A percentile compares a stretch with the other conserved stretches of the same genome.
Conservation (phyloP, 352 stramenopile species). For the Peronospora farinosa region DNA sequence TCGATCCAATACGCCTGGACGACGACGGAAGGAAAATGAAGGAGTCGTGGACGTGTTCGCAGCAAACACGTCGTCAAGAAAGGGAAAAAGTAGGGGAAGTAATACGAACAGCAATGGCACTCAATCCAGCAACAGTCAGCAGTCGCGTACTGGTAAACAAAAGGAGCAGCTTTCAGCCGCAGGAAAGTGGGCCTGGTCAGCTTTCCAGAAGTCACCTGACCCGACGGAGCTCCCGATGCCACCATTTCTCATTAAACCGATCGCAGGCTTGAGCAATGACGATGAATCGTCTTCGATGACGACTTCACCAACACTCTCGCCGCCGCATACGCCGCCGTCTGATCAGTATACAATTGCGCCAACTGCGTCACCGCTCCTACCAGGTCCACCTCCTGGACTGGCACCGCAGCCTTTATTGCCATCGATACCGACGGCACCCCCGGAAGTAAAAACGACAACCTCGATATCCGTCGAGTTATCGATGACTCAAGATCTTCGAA, state of each 20-base stretch:
- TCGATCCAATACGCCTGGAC: constrained; percentile 37
- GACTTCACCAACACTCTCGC: constrained; percentile 13
- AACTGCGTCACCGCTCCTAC: constrained; percentile 19
- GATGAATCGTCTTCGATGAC: constrained; percentile 1
- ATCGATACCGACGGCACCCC: constrained; percentile 29
- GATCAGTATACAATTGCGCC: constrained; percentile 7
- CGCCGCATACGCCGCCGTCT: constrained; percentile 22
- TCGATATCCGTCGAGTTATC: constrained; percentile 56
- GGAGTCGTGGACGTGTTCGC: constrained; percentile 14
- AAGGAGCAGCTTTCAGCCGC: constrained; percentile 50
- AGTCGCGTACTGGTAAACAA: constrained; percentile 26
- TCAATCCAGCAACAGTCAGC: constrained; percentile 18
- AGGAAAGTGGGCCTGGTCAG: constrained; percentile 79
- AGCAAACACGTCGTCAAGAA: constrained; percentile 18
- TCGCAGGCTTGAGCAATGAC: constrained; percentile 8
- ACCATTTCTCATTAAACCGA: constrained; percentile 44
- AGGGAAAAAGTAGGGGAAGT: constrained; percentile 32
- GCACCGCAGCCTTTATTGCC: constrained; percentile 26
- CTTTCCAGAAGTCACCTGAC: constrained; percentile 77
- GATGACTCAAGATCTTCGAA: constrained; percentile 73
- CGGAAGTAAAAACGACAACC: constrained; percentile 16
- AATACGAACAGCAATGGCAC: constrained; percentile 27
- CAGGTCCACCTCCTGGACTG: constrained; percentile 12
- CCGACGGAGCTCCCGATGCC: constrained; percentile 64
- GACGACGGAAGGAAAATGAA: constrained; percentile 41